phyloP scores from a whole-genome alignment of 352 stramenopile genomes.

The Phytophthora pluvialis region DNA sequence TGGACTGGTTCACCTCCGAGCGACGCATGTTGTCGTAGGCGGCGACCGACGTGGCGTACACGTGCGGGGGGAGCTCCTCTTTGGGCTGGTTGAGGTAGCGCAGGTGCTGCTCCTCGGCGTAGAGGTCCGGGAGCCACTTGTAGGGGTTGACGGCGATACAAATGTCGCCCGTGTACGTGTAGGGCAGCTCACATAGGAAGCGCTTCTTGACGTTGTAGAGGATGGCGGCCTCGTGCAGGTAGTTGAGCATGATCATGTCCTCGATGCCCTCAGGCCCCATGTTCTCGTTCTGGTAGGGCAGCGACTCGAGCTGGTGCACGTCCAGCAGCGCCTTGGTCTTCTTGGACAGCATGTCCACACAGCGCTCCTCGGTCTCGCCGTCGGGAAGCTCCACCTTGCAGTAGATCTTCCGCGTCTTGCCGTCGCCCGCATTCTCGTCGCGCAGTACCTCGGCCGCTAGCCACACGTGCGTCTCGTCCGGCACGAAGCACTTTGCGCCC shows the following conservation, averaged over 20 bases:
- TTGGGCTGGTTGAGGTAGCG: conserved; percentile 80
- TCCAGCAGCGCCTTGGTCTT: conserved; percentile 73
- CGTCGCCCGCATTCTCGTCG: conserved; percentile 66
- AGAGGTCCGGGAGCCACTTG: conserved; percentile 89
- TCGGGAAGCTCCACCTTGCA: conserved; percentile 66
- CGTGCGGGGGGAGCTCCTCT: conserved; percentile 81
- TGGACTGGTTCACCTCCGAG: conserved; percentile 80
- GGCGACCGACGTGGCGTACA: conserved; percentile 80
- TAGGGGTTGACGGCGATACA: conserved; percentile 98
- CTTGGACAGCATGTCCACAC: conserved; percentile 76
- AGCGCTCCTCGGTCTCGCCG: conserved; percentile 58
- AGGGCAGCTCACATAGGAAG: conserved; percentile 88
- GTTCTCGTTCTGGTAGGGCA: conserved; percentile 89
- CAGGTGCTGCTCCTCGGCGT: conserved; percentile 78
- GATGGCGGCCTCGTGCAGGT: conserved; percentile 92
- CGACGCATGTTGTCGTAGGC: conserved; percentile 83
- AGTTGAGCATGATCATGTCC: conserved; percentile 90
- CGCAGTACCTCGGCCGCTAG: conserved; percentile 78
- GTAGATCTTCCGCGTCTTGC: conserved; percentile 70
- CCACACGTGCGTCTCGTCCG: conserved; percentile 87
- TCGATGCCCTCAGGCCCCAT: conserved; percentile 71
- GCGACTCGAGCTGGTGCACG: conserved; percentile 76
- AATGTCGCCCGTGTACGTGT: conserved; percentile 98
- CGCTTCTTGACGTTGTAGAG: conserved; percentile 90
- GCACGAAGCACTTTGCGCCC: conserved; percentile 87